These are phyloP conservation scores for Ichthyophthirius multifiliis DNA, from an alignment of 169 alveolate genomes.

Conservation along the genomic window DNA sequence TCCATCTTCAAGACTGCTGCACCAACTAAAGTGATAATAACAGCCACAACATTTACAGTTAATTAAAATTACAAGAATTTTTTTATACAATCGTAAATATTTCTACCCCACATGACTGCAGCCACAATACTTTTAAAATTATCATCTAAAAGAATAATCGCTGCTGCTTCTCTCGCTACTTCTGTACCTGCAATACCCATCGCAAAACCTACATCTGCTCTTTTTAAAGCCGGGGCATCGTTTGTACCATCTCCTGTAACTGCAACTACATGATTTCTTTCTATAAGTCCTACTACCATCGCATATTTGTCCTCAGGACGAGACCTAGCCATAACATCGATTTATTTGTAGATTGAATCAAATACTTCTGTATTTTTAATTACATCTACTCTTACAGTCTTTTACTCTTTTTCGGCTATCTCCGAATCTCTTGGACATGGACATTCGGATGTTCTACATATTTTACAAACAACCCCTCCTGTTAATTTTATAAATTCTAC, in stretches of 20 bases:
- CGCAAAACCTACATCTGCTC: slow-evolving; percentile 86
- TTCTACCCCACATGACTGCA: slow-evolving; percentile 84
- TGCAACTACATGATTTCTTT: slow-evolving; percentile 77
- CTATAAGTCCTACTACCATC: slow-evolving; percentile 71
- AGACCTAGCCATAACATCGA: slow-evolving; percentile 76
- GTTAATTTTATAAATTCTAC: slow-evolving; percentile 64
- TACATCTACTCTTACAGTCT: slow-evolving; percentile 52
- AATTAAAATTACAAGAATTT: slow-evolving; percentile 76
- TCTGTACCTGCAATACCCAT: slow-evolving; percentile 85
- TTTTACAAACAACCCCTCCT: slow-evolving; percentile 82
- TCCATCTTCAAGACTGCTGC: slow-evolving; percentile 58
- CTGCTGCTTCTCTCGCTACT: slow-evolving; percentile 82
- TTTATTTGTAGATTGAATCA: slow-evolving; percentile 40
- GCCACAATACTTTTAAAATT: slow-evolving; percentile 74
- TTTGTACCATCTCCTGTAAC: slow-evolving; percentile 92
- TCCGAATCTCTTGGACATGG: slow-evolving; percentile 48
- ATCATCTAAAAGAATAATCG: slow-evolving; percentile 78
- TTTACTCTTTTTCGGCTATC: slow-evolving; percentile 35
- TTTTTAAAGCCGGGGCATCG: slow-evolving; percentile 91
- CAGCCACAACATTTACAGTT: slow-evolving; percentile 90
- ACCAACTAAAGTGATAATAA: slow-evolving; percentile 78
- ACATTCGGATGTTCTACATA: slow-evolving; percentile 61
- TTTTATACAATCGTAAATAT: slow-evolving; percentile 74
- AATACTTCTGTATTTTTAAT: slow-evolving; percentile 39
- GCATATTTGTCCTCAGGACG: slow-evolving; percentile 84